Conservation (phyloP, 2,329 filamentous ascomycete genomes). For the Mycosphaerella sp. region DNA sequence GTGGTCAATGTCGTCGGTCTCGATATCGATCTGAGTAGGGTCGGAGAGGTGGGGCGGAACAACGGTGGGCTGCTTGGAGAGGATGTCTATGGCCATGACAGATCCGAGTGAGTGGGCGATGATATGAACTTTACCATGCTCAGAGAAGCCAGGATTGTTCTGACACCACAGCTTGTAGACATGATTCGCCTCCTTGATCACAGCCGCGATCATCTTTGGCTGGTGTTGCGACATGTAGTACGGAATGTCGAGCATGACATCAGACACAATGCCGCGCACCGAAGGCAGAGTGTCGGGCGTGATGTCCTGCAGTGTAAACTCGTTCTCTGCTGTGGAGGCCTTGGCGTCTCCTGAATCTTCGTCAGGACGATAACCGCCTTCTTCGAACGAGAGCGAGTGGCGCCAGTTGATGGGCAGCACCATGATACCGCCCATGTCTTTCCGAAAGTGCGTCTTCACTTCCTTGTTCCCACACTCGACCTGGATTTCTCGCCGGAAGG, state of each 20-base stretch:
- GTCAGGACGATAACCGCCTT: slow-evolving; percentile 54
- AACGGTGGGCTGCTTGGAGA: slow-evolving; percentile 78
- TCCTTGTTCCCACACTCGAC: slow-evolving; percentile 68
- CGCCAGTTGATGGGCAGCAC: slow-evolving; percentile 93
- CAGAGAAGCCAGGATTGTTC: slow-evolving; percentile 78
- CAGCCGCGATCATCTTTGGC: slow-evolving; percentile 83
- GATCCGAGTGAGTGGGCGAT: slow-evolving; percentile 91
- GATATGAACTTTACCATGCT: slow-evolving; percentile 78
- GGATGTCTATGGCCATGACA: slow-evolving; percentile 86
- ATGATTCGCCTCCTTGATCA: slow-evolving; percentile 84
- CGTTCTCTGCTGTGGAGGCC: slow-evolving; percentile 43
- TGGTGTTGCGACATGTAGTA: slow-evolving; percentile 98
- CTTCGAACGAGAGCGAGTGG: slow-evolving; percentile 78
- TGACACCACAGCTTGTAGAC: slow-evolving; percentile 93
- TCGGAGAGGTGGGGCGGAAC: slow-evolving; percentile 45
- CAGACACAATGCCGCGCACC: slow-evolving; percentile 84
- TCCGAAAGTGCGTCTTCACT: slow-evolving; percentile 68
- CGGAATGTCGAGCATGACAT: slow-evolving; percentile 97
- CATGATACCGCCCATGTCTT: slow-evolving; percentile 85
- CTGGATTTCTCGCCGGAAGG: slow-evolving; percentile 79
- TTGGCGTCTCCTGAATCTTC: slow-evolving; percentile 43
- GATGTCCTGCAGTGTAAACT: slow-evolving; percentile 74
- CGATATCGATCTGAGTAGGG: slow-evolving; percentile 26
- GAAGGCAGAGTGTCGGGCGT: slow-evolving; percentile 85
- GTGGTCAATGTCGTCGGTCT: slow-evolving; percentile 37